Evolutionary conservation across 83 land plant species (phyloP).

Genomic region (Thuja plicata): DNA sequence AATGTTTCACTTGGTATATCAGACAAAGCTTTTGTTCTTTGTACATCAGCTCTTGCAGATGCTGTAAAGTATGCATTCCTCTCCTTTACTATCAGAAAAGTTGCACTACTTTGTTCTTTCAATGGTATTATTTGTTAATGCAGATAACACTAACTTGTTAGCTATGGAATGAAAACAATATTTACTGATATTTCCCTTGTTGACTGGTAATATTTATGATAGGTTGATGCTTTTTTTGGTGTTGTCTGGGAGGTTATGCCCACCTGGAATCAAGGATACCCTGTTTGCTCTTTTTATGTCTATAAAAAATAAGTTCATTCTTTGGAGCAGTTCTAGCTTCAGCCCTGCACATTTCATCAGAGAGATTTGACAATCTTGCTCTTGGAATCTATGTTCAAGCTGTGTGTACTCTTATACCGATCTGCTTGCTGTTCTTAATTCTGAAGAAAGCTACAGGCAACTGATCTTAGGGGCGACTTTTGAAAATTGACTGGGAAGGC

Average conservation of each 20-base stretch:
- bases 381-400: slow-evolving; percentile 50
- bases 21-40: slow-evolving; percentile 65
- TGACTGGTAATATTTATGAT: slow-evolving; percentile 10
- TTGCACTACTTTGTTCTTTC: neutral
- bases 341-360: slow-evolving; percentile 52
- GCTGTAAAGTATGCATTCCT: slow-evolving; percentile 59
- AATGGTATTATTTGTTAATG: neutral
- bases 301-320: slow-evolving; percentile 78
- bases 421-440: slow-evolving; percentile 57
- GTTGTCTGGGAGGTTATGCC: slow-evolving; percentile 82
- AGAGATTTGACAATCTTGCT: slow-evolving; percentile 62
- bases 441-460: slow-evolving; percentile 61
- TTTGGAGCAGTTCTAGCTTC: slow-evolving; percentile 76
- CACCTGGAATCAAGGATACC: slow-evolving; percentile 89
- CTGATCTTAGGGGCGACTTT: neutral
- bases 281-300: slow-evolving; percentile 93
- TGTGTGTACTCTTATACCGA: slow-evolving; percentile 56
- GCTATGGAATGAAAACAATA: neutral
- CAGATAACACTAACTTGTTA: neutral
- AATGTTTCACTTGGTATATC: slow-evolving; percentile 49
- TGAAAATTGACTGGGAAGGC: neutral
- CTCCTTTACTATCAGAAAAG: neutral
- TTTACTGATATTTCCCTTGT: neutral
- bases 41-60: slow-evolving; percentile 73
- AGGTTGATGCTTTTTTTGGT: slow-evolving; percentile 92